Base-by-base conservation (phyloP, 768 basidiomycete species). In the Megacollybia marginata region DNA sequence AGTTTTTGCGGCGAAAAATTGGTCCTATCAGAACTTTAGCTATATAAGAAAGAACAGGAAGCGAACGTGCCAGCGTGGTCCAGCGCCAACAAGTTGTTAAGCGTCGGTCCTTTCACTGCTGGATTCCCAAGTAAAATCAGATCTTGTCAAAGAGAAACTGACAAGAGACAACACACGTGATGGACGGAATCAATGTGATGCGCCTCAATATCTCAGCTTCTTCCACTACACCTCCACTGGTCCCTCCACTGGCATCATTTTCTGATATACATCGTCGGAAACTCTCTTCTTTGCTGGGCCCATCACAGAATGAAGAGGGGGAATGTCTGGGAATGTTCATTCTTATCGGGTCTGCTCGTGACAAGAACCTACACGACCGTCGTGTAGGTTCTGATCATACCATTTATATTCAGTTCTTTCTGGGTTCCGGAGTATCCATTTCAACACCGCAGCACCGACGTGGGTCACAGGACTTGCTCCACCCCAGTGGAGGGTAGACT, bases 371-470 rank as follows among this genome's bases (percentile, higher is more conserved):
- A 62, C 58, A 23, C n/a, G 57, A 44, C 40, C 15, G 35, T 18
- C 40, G 33, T 36, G 23, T 31, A 46, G 44, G 40, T 31, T 33
- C 1, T 23, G 2, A 18, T 19, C n/a, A n/a, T n/a, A n/a, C n/a
- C n/a, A n/a, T n/a, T 47, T 58, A 56, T 67, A 46, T 62, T 13
- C 65, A 73, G 53, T 70, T 70, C 54, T 51, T 69, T n/a, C 62
- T 75, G 35, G 75, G 74, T 15, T 70, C 76, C 55, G 74, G 74
- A 20, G 68, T 73, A 13, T 62, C 69, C 5, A 71, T 76, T 51
- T 70, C 71, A 33, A 68, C 67, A 69, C 72, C 44, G 73, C 75
- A 44, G 74, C 78, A 7, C 75, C 77, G 2, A 69, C 76, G 5
- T 69, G 78, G 60, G 69, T 78, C 54, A 67, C 67, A 36, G 62